Evolutionary conservation across 345 rosid species (phyloP).

Genomic region (Populus deltoides): DNA sequence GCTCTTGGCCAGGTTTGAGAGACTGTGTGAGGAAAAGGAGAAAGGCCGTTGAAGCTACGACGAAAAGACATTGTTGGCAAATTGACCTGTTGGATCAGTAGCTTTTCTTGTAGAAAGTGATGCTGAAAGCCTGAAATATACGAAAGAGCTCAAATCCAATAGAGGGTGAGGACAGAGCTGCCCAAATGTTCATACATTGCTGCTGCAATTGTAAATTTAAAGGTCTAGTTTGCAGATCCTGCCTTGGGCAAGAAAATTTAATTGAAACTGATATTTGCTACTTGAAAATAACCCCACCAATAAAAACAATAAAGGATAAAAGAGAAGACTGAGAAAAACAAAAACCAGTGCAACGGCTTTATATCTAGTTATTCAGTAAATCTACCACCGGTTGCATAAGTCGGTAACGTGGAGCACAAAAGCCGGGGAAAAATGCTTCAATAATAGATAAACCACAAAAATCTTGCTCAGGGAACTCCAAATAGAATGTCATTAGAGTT

Average conservation of each 20-base stretch:
- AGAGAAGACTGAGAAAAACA: neutral
- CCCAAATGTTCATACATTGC: neutral
- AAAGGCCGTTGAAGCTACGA: neutral
- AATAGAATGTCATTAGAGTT: neutral
- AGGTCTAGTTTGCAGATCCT: neutral
- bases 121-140: neutral
- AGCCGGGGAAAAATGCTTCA: neutral
- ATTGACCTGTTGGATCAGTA: neutral
- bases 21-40: neutral
- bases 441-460: neutral
- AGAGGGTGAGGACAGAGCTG: neutral
- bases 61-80: neutral
- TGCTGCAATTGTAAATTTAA: neutral
- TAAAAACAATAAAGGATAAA: too few relatives aligned
- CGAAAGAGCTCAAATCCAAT: neutral
- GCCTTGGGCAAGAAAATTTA: neutral
- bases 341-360: neutral
- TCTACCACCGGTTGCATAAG: neutral
- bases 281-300: neutral
- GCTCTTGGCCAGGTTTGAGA: neutral
- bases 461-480: conserved; percentile 1
- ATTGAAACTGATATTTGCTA: neutral
- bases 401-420: neutral
- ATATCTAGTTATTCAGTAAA: neutral
- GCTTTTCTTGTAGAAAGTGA: neutral